phyloP scores from a whole-genome alignment of 768 basidiomycete species.

The Pleurotus djamor region DNA sequence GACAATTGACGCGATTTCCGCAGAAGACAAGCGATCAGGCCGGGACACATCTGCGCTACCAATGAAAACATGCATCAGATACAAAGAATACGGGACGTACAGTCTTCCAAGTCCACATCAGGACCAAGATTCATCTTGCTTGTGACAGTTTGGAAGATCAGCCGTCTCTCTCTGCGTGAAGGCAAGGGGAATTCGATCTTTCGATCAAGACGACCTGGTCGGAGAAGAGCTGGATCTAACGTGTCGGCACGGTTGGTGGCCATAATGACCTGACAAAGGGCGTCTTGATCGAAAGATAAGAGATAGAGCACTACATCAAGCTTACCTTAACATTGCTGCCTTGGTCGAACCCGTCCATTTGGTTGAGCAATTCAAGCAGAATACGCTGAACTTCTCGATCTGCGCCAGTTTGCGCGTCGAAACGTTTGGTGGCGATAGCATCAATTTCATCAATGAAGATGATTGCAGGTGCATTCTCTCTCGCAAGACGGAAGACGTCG shows the following conservation, averaged over 20 bases:
- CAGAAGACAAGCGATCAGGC: slow-evolving; percentile 93
- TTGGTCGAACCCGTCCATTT: slow-evolving; percentile 99
- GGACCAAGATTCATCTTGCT: slow-evolving; percentile 97
- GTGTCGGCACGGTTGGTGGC: slow-evolving; percentile 99
- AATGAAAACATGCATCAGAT: slow-evolving; percentile 10
- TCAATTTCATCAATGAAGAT: slow-evolving; percentile 99
- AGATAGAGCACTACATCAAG: background rate
- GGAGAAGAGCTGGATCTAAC: slow-evolving; percentile 93
- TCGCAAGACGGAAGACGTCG: slow-evolving; percentile 96
- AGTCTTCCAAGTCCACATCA: slow-evolving; percentile 98
- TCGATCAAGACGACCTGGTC: slow-evolving; percentile 95
- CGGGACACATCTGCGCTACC: slow-evolving; percentile 80
- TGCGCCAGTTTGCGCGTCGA: slow-evolving; percentile 98
- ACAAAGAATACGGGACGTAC: slow-evolving; percentile 44
- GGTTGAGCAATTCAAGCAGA: slow-evolving; percentile 92
- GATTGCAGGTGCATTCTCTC: slow-evolving; percentile 96
- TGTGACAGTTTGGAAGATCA: slow-evolving; percentile 98
- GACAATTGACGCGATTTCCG: slow-evolving; percentile 93
- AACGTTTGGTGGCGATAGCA: slow-evolving; percentile 98
- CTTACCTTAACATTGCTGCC: slow-evolving; percentile 95
- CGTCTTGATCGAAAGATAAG: slow-evolving; percentile 2
- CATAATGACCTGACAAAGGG: slow-evolving; percentile 85
- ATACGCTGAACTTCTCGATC: slow-evolving; percentile 99
- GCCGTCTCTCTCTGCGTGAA: slow-evolving; percentile 88
- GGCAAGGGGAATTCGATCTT: slow-evolving; percentile 99